A percentile compares a stretch with the other conserved stretches of the same genome.
phyloP scores from a whole-genome alignment of 495 filamentous ascomycete genomes.

The Trichoderma virens region DNA sequence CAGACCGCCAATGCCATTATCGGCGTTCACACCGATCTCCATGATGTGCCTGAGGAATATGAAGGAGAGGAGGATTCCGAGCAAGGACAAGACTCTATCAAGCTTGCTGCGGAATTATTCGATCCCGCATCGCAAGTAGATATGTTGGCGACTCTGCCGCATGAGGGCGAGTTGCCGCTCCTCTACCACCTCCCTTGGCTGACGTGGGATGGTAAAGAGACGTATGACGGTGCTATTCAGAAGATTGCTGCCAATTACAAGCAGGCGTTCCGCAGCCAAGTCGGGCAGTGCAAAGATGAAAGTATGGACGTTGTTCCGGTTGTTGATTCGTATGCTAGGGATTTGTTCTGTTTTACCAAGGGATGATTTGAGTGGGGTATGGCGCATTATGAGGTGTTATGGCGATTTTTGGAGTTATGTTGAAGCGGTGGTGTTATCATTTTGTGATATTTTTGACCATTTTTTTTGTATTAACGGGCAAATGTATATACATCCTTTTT shows the following conservation, averaged over 20 bases:
- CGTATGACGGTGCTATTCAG: conserved; percentile 24
- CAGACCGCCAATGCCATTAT: conserved; percentile 43
- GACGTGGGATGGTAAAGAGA: conserved; percentile 31
- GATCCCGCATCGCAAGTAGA: conserved; percentile 9
- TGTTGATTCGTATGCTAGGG: conserved; percentile 18
- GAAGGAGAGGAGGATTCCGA: conserved; percentile 18
- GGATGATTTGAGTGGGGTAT: neutral
- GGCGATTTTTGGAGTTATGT: neutral
- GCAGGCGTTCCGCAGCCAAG: conserved; percentile 28
- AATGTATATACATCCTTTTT: neutral
- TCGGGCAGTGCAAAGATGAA: conserved; percentile 31
- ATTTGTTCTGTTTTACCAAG: conserved; percentile 23
- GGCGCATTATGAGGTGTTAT: neutral
- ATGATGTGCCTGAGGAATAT: conserved; percentile 63
- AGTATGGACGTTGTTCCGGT: neutral
- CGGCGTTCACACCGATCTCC: conserved; percentile 67
- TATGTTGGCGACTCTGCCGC: conserved; percentile 29
- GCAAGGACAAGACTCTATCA: conserved; percentile 6
- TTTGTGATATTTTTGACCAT: neutral
- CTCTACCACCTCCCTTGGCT: conserved; percentile 34
- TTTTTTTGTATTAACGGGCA: neutral
- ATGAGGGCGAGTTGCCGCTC: conserved; percentile 24
- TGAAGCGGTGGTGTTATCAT: neutral
- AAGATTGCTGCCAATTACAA: conserved; percentile 31
- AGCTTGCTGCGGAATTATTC: conserved; percentile 22